These are phyloP conservation scores for Lanmaoa pseudosensibilis DNA, from an alignment of 768 basidiomycete species.

Conservation along the genomic window DNA sequence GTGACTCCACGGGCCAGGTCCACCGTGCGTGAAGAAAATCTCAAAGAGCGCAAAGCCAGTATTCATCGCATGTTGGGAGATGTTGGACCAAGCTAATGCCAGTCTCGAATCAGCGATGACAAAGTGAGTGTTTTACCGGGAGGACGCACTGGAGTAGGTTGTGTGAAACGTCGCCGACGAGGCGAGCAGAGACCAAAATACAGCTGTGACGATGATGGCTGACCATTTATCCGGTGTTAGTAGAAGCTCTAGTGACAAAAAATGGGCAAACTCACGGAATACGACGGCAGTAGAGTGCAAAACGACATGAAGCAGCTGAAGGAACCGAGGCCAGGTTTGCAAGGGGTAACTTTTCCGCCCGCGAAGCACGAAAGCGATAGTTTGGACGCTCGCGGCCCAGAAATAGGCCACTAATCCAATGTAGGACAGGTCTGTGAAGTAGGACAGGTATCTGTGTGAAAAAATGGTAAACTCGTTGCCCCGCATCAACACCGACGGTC, in stretches of 20 bases:
- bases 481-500: slow-evolving; percentile 7
- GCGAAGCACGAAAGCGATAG: slow-evolving; percentile 41
- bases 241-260: background rate
- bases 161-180: slow-evolving; percentile 42
- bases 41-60: slow-evolving; percentile 56
- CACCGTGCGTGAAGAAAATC: slow-evolving; percentile 51
- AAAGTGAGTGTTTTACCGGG: background rate
- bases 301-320: slow-evolving; percentile 59
- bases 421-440: slow-evolving; percentile 64
- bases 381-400: slow-evolving; percentile 58
- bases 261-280: slow-evolving; percentile 49
- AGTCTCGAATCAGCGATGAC: background rate
- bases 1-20: slow-evolving; percentile 52
- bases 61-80: slow-evolving; percentile 65
- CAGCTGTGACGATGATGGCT: slow-evolving; percentile 66
- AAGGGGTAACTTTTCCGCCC: slow-evolving; percentile 48
- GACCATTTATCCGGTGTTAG: background rate
- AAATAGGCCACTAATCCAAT: slow-evolving; percentile 64
- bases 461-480: background rate
- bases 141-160: slow-evolving; percentile 38
- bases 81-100: slow-evolving; percentile 54
- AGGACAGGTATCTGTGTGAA: slow-evolving; percentile 52
- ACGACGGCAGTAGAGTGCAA: slow-evolving; percentile 51
- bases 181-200: slow-evolving; percentile 60
- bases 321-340: slow-evolving; percentile 54